These are phyloP conservation scores for Erodium chrysanthum DNA, from an alignment of 441 rosid species.

Conservation along the genomic window DNA sequence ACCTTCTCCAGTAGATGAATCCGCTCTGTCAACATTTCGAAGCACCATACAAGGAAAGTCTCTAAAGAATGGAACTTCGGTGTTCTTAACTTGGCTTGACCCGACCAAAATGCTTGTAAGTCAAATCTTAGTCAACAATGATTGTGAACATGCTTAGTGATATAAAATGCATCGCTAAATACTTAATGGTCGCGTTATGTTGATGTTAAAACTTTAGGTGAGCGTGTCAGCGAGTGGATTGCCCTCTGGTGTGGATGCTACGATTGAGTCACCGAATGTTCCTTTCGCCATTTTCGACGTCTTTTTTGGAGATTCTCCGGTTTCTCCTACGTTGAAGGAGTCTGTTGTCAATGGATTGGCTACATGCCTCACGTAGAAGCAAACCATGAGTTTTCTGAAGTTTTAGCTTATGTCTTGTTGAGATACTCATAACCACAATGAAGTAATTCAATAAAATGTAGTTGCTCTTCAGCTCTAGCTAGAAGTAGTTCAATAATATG, in stretches of 20 bases:
- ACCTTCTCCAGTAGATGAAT: slow-evolving; percentile 39
- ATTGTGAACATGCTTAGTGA: neutral
- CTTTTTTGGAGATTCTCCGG: slow-evolving; percentile 60
- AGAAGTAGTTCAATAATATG: neutral
- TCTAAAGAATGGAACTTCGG: slow-evolving; percentile 61
- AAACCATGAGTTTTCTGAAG: slow-evolving; percentile 11
- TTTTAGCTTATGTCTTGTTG: neutral
- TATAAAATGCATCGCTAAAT: neutral
- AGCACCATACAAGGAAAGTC: slow-evolving; percentile 53
- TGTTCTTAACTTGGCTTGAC: slow-evolving; percentile 64
- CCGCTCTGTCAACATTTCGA: slow-evolving; percentile 53
- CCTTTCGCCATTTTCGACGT: slow-evolving; percentile 56
- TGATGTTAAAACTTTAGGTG: slow-evolving; percentile 38
- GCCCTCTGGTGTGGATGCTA: slow-evolving; percentile 45
- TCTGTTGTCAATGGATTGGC: slow-evolving; percentile 51
- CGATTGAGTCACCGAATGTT: slow-evolving; percentile 48
- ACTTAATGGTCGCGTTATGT: slow-evolving; percentile 8
- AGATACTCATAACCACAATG: neutral
- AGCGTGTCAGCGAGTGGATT: slow-evolving; percentile 47
- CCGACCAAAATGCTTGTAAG: slow-evolving; percentile 66
- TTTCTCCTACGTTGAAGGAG: slow-evolving; percentile 62
- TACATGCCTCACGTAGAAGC: slow-evolving; percentile 30
- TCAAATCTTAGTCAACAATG: slow-evolving; percentile 4
- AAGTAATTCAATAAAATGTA: neutral
- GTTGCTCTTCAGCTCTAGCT: neutral